Conservation (phyloP, 2,329 filamentous ascomycete genomes). For the Sclerotinia nivalis region DNA sequence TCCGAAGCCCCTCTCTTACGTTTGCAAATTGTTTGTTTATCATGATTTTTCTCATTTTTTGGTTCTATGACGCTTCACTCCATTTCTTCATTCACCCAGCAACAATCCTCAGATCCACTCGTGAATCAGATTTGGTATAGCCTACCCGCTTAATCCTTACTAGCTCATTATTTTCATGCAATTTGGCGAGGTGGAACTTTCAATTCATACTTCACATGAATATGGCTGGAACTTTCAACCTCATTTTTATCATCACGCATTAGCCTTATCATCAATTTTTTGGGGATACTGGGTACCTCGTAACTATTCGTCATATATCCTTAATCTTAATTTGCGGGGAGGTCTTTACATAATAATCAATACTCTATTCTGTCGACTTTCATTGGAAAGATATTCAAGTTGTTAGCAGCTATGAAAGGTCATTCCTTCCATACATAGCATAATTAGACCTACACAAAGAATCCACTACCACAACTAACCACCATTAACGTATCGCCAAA, state of each 20-base stretch:
- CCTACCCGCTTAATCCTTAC: slow-evolving; percentile 16
- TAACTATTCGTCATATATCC: neutral
- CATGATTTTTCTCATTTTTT: neutral
- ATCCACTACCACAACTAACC: neutral
- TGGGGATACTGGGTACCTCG: neutral
- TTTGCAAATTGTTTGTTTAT: slow-evolving; percentile 6
- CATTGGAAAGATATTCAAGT: neutral
- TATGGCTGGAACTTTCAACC: slow-evolving; percentile 7
- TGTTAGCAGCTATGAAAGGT: no score
- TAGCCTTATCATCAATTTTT: neutral
- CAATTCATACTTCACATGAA: neutral
- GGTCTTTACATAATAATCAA: neutral
- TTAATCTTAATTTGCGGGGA: neutral
- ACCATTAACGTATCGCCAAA: neutral
- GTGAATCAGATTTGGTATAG: neutral
- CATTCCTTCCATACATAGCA: no score
- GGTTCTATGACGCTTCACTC: neutral
- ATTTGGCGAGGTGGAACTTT: slow-evolving; percentile 2
- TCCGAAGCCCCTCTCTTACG: neutral
- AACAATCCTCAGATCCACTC: slow-evolving; percentile 18
- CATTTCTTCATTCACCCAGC: slow-evolving; percentile 16
- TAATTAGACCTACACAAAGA: neutral
- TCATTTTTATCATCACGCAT: neutral
- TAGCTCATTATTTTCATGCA: neutral
- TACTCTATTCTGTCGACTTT: neutral